Conservation (phyloP, 345 rosid species). For the Arabis alpina region DNA sequence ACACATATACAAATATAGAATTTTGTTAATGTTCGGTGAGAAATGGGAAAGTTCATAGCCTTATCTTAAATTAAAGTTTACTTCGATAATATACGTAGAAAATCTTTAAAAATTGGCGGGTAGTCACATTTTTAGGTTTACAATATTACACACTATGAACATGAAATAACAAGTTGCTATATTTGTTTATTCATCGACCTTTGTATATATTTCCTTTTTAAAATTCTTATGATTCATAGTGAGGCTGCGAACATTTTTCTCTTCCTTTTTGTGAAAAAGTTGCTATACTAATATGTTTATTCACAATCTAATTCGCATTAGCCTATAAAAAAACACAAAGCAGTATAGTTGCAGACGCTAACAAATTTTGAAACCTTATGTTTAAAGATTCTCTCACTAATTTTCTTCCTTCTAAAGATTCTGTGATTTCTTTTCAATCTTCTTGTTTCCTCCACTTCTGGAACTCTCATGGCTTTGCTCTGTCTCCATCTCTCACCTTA, state of each 20-base stretch:
- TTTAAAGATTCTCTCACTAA: background rate
- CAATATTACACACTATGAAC: too few species aligned
- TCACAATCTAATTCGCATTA: constrained; percentile 6
- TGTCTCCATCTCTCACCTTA: constrained; percentile 6
- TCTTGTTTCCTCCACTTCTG: too few species aligned
- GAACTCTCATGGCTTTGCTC: constrained; percentile 14
- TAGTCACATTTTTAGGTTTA: background rate
- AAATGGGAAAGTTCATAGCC: too few species aligned
- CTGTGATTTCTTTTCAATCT: constrained; percentile 2
- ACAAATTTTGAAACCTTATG: background rate
- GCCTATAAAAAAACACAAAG: constrained; percentile 4
- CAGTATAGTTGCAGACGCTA: background rate
- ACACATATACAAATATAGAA: too few species aligned
- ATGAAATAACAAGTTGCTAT: background rate
- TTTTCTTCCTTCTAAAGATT: background rate
- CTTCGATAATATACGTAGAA: background rate
- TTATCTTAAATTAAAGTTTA: too few species aligned
- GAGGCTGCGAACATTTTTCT: background rate
- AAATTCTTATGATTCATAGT: background rate
- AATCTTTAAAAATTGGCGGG: background rate
- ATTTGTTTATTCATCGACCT: too few species aligned
- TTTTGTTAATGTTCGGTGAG: too few species aligned
- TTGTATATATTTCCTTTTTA: background rate
- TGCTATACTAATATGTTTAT: constrained; percentile 10
- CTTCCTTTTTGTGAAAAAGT: background rate